Percentiles rank a stretch among this genome's conserved stretches.
Evolutionary conservation across 805 yeast genomes (phyloP).

Genomic region (Kluyveromyces wickerhamii): DNA sequence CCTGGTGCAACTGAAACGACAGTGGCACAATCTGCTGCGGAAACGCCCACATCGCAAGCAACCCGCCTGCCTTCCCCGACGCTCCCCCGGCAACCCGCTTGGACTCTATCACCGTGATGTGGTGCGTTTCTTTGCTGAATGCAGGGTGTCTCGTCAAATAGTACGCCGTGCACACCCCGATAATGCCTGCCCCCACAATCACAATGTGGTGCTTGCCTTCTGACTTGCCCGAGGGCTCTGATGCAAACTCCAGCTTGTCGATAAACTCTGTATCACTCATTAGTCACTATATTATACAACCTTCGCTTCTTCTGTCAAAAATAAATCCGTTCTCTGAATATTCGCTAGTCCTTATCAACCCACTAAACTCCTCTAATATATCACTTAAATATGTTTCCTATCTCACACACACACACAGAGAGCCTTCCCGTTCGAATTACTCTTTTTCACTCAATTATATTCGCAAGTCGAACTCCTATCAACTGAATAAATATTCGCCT

Average conservation of each 20-base stretch:
- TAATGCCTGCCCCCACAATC: constrained; percentile 91
- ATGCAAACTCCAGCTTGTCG: constrained; percentile 11
- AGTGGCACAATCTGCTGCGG: constrained; percentile 91
- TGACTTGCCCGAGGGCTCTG: constrained; percentile 19
- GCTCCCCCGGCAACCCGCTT: constrained; percentile 97
- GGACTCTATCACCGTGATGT: constrained; percentile 79
- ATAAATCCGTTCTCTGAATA: too few relatives aligned
- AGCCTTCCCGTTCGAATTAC: too few relatives aligned
- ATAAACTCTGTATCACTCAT: constrained; percentile 5
- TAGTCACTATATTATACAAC: not conserved
- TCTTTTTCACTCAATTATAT: too few relatives aligned
- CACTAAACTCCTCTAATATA: too few relatives aligned
- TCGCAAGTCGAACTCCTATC: too few relatives aligned
- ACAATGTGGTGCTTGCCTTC: constrained; percentile 67
- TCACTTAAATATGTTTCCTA: too few relatives aligned
- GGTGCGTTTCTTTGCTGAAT: constrained; percentile 63
- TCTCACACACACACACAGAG: too few relatives aligned
- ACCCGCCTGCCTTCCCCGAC: constrained; percentile 94
- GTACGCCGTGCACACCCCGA: constrained; percentile 93
- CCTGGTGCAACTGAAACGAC: constrained; percentile 78
- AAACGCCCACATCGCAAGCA: constrained; percentile 92
- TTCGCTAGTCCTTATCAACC: too few relatives aligned
- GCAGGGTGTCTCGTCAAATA: constrained; percentile 76
- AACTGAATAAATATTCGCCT: too few relatives aligned
- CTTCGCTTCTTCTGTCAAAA: too few relatives aligned